Evolutionary conservation across 2,329 filamentous ascomycete species (phyloP).

Genomic region (Pestalotiopsis sp.): DNA sequence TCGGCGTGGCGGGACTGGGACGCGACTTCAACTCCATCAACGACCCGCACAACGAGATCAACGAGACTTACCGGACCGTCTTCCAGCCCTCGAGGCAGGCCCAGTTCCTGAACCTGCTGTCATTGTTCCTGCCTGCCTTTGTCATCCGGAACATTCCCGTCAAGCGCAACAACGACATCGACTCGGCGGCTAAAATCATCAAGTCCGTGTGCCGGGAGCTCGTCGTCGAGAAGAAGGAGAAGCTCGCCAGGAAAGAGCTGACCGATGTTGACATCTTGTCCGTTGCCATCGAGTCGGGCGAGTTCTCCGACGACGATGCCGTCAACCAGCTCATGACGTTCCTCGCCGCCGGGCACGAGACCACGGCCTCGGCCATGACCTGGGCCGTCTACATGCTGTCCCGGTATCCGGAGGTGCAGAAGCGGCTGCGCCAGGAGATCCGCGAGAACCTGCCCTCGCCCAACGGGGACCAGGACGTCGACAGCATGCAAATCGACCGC

Average conservation of each 20-base stretch:
- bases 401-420: slow-evolving; percentile 38
- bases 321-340: slow-evolving; percentile 46
- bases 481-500: slow-evolving; percentile 39
- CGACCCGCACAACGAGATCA: slow-evolving; percentile 63
- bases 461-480: slow-evolving; percentile 30
- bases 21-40: slow-evolving; percentile 70
- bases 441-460: slow-evolving; percentile 38
- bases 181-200: slow-evolving; percentile 59
- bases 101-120: slow-evolving; percentile 59
- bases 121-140: slow-evolving; percentile 65
- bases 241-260: slow-evolving; percentile 47
- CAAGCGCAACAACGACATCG: slow-evolving; percentile 69
- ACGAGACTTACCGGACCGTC: slow-evolving; percentile 56
- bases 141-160: slow-evolving; percentile 68
- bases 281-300: slow-evolving; percentile 38
- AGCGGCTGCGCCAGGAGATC: slow-evolving; percentile 42
- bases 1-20: slow-evolving; percentile 73
- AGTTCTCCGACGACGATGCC: slow-evolving; percentile 41
- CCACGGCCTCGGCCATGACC: slow-evolving; percentile 42
- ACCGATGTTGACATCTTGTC: slow-evolving; percentile 40
- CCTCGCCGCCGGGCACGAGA: slow-evolving; percentile 47
- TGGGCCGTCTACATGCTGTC: slow-evolving; percentile 45
- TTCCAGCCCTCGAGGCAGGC: slow-evolving; percentile 57
- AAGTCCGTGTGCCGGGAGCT: slow-evolving; percentile 69
- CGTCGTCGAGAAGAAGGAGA: slow-evolving; percentile 68